Base-by-base conservation (phyloP, 805 yeast genomes). In the Wickerhamiella brachini region DNA sequence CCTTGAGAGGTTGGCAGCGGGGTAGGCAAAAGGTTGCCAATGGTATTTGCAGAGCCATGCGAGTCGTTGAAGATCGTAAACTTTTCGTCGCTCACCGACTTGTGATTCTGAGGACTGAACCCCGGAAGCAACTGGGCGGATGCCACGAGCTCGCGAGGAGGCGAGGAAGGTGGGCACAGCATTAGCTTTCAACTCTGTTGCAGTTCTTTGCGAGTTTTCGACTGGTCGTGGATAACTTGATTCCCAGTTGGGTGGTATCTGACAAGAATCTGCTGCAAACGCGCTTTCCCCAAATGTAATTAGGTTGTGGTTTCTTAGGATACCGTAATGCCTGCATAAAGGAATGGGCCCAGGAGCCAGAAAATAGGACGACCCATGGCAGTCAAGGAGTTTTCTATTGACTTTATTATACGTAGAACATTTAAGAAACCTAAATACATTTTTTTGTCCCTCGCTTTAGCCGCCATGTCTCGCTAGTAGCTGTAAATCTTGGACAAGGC, bases 91-190 rank as follows among this genome's bases (percentile, higher is more conserved):
- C 20, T 23, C 7, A 29, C 43, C 10, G 24, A 4, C 24, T 37
- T 20, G 13, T 23, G 20, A 20, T 31, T 24, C 15, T 10, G 20
- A 7, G 54, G 49, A 22, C 46, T 50, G 45, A 52, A 52, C 20
- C 54, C 54, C 23, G 54, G 54, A 41, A 52, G 22, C 44, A 52
- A 21, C 23, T 29, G 29, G 29, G 52, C 49, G 8, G 54, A 48
- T 3, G 39, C 47, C 17, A 18, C 24, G 26, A 22, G 26, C 39
- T 34, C 43, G 9, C 49, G 31, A n/a, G 44, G 50, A 24, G 54
- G 54, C 15, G 54, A 52, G 34, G 54, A 52, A 18, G 54, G 51
- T 10, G 54, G 54, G 48, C 54, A 52, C 42, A 49, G 52, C 50
- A 51, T 45, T 45, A n/a, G 10, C 47, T 26, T 18, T 29, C 5